A percentile compares a stretch with the other conserved stretches of the same genome.
Conservation (phyloP, 1,139 yeast genomes). For the Pneumocystis carinii region DNA sequence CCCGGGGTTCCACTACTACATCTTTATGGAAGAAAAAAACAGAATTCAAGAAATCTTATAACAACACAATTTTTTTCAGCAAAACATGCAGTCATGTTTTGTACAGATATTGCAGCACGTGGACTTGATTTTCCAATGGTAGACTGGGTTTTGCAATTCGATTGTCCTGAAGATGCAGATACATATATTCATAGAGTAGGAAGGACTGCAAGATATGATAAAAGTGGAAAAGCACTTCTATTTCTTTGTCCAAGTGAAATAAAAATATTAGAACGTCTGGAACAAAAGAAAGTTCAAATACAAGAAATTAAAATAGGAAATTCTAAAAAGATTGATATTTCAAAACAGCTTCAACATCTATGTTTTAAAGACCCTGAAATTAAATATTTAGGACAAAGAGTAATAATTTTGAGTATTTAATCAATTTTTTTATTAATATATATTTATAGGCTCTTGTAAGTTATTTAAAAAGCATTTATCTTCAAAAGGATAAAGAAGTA, state of each 20-base stretch:
- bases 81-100: constrained; percentile 75
- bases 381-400: constrained; percentile 77
- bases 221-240: constrained; percentile 69
- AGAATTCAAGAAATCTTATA: constrained; percentile 80
- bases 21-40: constrained; percentile 90
- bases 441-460: constrained; percentile 62
- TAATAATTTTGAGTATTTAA: neutral
- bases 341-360: constrained; percentile 72
- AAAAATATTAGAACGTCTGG: constrained; percentile 54
- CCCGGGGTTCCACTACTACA: constrained; percentile 92
- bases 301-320: constrained; percentile 61
- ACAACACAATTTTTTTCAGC: constrained; percentile 74
- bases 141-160: constrained; percentile 94
- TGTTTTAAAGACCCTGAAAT: constrained; percentile 85
- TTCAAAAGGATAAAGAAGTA: constrained; percentile 77
- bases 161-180: constrained; percentile 90
- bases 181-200: constrained; percentile 96
- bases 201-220: constrained; percentile 86
- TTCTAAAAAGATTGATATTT: constrained; percentile 61
- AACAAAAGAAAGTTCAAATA: constrained; percentile 49
- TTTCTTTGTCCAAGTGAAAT: constrained; percentile 77
- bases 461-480: constrained; percentile 65
- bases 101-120: constrained; percentile 94
- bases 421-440: neutral
- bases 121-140: constrained; percentile 95